phyloP scores from a whole-genome alignment of 2,329 filamentous ascomycete species.

The Colletotrichum endophyticum region DNA sequence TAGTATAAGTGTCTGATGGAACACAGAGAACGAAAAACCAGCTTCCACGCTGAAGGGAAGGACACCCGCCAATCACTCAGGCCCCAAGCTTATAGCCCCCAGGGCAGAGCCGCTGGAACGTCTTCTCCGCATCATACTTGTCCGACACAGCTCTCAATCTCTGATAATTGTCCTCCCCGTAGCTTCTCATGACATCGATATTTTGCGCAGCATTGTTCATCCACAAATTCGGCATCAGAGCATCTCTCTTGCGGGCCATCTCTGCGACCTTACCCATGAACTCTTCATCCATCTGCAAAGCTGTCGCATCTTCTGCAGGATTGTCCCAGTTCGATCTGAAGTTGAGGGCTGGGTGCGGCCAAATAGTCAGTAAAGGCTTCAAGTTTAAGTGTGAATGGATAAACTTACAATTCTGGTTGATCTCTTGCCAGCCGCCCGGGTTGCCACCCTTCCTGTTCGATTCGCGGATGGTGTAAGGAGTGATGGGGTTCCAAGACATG shows the following conservation, averaged over 20 bases:
- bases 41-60: too few species aligned
- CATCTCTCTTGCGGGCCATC: background rate
- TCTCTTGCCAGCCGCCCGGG: background rate
- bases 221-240: background rate
- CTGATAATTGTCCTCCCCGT: background rate
- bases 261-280: fast-evolving
- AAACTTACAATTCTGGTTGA: background rate
- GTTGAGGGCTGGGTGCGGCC: background rate
- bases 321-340: background rate
- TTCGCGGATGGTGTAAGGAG: background rate
- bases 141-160: background rate
- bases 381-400: too few species aligned
- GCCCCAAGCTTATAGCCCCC: background rate
- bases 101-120: background rate
- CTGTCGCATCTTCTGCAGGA: background rate
- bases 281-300: background rate
- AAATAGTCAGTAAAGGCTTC: too few species aligned
- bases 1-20: too few species aligned
- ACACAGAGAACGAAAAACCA: too few species aligned
- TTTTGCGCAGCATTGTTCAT: background rate
- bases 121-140: background rate
- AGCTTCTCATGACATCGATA: background rate
- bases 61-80: background rate
- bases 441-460: background rate
- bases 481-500: background rate